Base-by-base conservation (phyloP, 805 yeast species). In the Sugiyamaella boreocaroliniensis region DNA sequence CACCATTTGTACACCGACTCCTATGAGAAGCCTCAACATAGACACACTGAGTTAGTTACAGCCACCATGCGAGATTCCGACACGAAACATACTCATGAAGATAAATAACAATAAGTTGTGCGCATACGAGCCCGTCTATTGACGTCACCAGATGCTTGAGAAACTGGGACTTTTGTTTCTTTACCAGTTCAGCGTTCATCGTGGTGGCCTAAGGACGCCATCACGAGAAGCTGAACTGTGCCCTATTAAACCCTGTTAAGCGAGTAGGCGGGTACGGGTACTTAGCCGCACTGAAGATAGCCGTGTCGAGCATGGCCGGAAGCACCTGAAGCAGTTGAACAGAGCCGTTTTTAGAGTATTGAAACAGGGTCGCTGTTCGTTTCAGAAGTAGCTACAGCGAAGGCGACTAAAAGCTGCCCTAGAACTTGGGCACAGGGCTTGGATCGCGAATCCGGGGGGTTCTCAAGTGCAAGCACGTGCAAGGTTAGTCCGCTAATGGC, bases 111-210 rank as follows among this genome's bases (percentile, higher is more conserved):
- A 60, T 52, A 2, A 58, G 58, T 41, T 58, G 61, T 2, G 54
- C 49, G 40, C 48, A 56, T n/a, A 53, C 49, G 29, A 60, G 56
- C 11, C 48, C 49, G 40, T 57, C 61, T n/a, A 60, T 29, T 2
- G 51, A 53, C 11, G 34, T 40, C 18, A 53, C 32, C 19, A 60
- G 56, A 50, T 60, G 63, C 11, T 45, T 48, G 48, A 53, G 52
- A 40, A 58, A 57, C 43, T 32, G 46, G 5, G 16, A 10, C 46
- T 49, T 49, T 62, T 80, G 37, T 14, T 32, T 32, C 37, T 32
- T 32, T 2, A 32, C 37, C 37, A 32, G 37, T 14, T 32, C 37
- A 10, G 37, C n/a, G 37, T 32, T 32, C 37, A 32, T 32, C 37
- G 12, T 32, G 37, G 37, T 14, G n/a, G n/a, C 11, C n/a, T 14